A percentile compares a stretch with the other conserved stretches of the same genome.
Evolutionary conservation across 164 flowering plant species (phyloP).

Genomic region (Amborella trichopoda): DNA sequence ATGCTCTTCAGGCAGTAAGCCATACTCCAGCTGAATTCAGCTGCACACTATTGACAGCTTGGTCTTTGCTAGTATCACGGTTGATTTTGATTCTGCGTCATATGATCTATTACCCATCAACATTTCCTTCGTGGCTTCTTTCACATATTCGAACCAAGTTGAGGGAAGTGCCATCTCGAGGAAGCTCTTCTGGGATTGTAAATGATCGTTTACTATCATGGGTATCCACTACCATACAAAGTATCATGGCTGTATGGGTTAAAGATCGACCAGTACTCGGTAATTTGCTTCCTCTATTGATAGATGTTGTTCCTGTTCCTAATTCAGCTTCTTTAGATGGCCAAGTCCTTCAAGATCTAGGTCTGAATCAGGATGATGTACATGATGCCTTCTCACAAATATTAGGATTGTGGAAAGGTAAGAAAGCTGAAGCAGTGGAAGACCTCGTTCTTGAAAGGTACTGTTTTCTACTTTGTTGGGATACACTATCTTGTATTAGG

Average conservation of each 20-base stretch:
- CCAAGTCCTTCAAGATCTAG: conserved; percentile 21
- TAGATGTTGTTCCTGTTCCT: conserved; percentile 43
- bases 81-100: conserved; percentile 73
- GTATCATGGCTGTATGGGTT: conserved; percentile 27
- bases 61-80: conserved; percentile 80
- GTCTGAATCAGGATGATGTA: conserved; percentile 44
- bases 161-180: conserved; percentile 33
- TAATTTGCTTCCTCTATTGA: conserved; percentile 43
- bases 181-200: conserved; percentile 10
- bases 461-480: conserved; percentile 75
- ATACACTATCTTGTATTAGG: conserved; percentile 26
- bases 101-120: conserved; percentile 49
- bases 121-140: conserved; percentile 62
- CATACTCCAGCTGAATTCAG: conserved; percentile 24
- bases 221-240: conserved; percentile 35
- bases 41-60: conserved; percentile 52
- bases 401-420: conserved; percentile 69
- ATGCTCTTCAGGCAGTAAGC: conserved; percentile 31
- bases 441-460: conserved; percentile 85
- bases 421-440: conserved; percentile 45
- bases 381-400: conserved; percentile 35
- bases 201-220: conserved; percentile 40
- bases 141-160: conserved; percentile 55
- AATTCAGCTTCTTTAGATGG: conserved; percentile 31
- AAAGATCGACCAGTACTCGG: conserved; percentile 34